Base-by-base conservation (phyloP, 495 filamentous ascomycete genomes). In the Penicillium psychrofluorescens region DNA sequence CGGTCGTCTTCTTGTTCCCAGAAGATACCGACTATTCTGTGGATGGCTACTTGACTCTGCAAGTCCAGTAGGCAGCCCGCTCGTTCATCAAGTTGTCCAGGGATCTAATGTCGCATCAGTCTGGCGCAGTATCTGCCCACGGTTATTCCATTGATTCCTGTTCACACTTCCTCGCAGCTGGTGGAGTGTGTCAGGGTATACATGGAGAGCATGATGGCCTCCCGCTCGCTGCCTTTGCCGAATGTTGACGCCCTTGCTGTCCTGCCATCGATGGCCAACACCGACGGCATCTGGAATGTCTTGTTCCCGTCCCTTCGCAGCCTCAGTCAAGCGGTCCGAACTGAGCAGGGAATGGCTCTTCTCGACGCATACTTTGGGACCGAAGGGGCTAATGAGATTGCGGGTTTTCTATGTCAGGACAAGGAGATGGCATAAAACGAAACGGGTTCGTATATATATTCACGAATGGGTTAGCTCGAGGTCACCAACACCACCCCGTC, bases 171-270 rank as follows among this genome's bases (percentile, higher is more conserved):
- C 3, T 27, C 48, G 7, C 38, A 33, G n/a, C 56, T 83, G 6
- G 59, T 83, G 27, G 68, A 68, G 2, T 70, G 68, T 46, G 72
- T 71, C 40, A 70, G 68, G 0, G 48, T 56, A 6, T 56, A 51
- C 29, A 59, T 40, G 0, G 46, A 34, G 32, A 34, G 10, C 32
- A 34, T 34, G 10, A 12, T 12, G n/a, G 6, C n/a, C n/a, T 12
- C 10, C 32, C 9, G 32, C 10, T 12, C 32, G 32, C 32, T 34
- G 32, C 32, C 9, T 12, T 8, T 34, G 9, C 32, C 10, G 10
- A 10, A 12, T 11, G 32, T 34, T 6, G 32, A 34, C n/a, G 10
- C 32, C 2, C 32, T 34, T 10, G 32, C 32, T 5, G 32, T 34
- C n/a, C 32, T 34, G 9, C n/a, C n/a, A 2, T 34, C 32, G 7